A percentile compares a stretch with the other conserved stretches of the same genome.
Conservation (phyloP, 2,329 filamentous ascomycete species). For the Myrmaecium sp. region DNA sequence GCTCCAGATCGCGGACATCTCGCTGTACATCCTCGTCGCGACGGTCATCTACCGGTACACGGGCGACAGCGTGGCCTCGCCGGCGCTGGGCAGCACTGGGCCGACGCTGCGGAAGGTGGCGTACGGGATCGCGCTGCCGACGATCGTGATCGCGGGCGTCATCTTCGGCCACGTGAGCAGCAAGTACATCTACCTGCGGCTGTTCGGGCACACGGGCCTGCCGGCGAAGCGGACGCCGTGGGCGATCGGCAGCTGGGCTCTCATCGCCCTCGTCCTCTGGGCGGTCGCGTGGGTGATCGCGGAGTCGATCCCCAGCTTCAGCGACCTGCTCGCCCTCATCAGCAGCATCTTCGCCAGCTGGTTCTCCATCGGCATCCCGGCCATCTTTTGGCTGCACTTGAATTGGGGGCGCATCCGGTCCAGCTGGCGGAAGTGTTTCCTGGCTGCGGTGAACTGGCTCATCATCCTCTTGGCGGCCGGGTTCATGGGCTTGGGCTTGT, state of each 20-base stretch:
- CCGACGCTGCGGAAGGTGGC: constrained; percentile 42
- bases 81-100: constrained; percentile 48
- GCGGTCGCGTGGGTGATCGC: constrained; percentile 51
- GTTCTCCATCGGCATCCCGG: constrained; percentile 39
- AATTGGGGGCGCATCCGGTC: constrained; percentile 12
- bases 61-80: constrained; percentile 43
- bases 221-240: constrained; percentile 33
- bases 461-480: constrained; percentile 1
- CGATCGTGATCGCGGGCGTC: constrained; percentile 54
- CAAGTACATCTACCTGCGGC: constrained; percentile 48
- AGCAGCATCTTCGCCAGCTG: constrained; percentile 45
- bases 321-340: constrained; percentile 47
- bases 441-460: constrained; percentile 1
- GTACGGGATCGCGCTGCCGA: constrained; percentile 52
- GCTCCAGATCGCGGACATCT: constrained; percentile 41
- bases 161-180: constrained; percentile 51
- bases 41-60: constrained; percentile 52
- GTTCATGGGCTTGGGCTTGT: constrained; percentile 8
- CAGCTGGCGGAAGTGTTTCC: constrained; percentile 3
- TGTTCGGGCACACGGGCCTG: constrained; percentile 43
- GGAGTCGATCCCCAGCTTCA: constrained; percentile 55
- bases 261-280: constrained; percentile 39
- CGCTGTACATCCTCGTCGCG: constrained; percentile 48
- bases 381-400: constrained; percentile 26
- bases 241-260: constrained; percentile 34